Evolutionary conservation across 768 basidiomycete genomes (phyloP).

Genomic region (Tylopilus balloui): DNA sequence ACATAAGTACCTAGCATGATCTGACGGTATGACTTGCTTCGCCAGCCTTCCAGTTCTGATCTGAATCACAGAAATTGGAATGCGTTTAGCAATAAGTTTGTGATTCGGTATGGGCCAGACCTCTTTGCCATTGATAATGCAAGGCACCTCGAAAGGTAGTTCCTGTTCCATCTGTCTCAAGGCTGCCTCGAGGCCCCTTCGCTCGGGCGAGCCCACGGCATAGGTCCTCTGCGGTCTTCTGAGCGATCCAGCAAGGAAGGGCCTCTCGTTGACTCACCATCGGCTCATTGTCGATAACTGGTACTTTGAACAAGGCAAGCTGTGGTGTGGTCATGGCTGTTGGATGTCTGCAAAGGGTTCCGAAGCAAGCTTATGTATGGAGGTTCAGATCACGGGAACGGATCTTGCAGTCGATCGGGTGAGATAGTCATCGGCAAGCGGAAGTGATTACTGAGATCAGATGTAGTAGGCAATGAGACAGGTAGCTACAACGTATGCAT

Average conservation of each 20-base stretch:
- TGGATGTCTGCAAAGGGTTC: conserved; percentile 1
- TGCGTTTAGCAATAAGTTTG: conserved; percentile 1
- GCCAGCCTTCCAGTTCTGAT: conserved; percentile 76
- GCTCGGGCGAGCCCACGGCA: conserved; percentile 73
- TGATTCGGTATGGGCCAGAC: conserved; percentile 39
- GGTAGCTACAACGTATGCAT: neutral
- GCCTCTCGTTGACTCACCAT: conserved; percentile 52
- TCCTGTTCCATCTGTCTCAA: conserved; percentile 75
- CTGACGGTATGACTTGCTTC: conserved; percentile 80
- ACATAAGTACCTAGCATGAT: conserved; percentile 79
- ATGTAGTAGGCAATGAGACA: neutral
- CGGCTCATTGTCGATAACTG: conserved; percentile 86
- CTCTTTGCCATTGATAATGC: conserved; percentile 84
- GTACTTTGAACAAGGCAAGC: conserved; percentile 83
- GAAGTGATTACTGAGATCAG: neutral
- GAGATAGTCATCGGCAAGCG: neutral
- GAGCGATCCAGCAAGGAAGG: neutral
- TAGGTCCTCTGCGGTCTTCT: conserved; percentile 57
- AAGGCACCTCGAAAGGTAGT: conserved; percentile 89
- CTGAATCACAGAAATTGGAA: conserved; percentile 40
- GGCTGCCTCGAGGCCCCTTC: conserved; percentile 65
- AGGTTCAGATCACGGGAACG: conserved; percentile 1
- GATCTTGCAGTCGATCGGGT: conserved; percentile 12
- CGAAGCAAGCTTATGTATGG: neutral
- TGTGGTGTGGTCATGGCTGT: conserved; percentile 61